Evolutionary conservation across 768 basidiomycete genomes (phyloP), one percentile per base, ranked within the genome.

Genomic region (Tylopilus rubrobrunneus): DNA sequence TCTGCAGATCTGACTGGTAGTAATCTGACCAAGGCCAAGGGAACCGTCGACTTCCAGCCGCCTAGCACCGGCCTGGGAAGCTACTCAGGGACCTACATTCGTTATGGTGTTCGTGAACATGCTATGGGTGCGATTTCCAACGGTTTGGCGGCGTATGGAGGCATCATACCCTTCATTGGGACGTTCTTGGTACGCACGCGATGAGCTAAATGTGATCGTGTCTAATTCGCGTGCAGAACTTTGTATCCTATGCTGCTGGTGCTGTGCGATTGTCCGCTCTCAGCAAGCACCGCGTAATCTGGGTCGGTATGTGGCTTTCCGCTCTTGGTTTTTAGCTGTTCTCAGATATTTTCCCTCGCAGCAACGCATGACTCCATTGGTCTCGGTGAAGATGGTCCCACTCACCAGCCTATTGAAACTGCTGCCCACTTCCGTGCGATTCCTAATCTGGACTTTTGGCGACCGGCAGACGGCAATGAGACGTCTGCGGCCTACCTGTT

Each of bases 81-180:
- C 55, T 96, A 93, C 72, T 73, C 83, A 52, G 95, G 95, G 49
- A 88, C 86, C 45, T 97, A 98, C 71, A 84, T 98, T 69, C 89
- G 94, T 51, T 98, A 89, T 75, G 95, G 95, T 82, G 93, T 98
- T 53, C 90, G 95, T 73, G 95, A 98, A 72, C 95, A 98, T 72
- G 95, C 78, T 61, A 98, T 97, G 94, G 90, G 88, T 63, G 95
- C 94, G 51, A 93, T 98, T 64, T 91, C 86, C 60, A 97, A 97
- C 70, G 94, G 94, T 68, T 70, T 95, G 57, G 71, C 78, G 57
- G 94, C 93, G 3, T 98, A 97, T 72, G 94, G 94, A 56, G 91
- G 84, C 63, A 84, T 95, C 65, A 82, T 96, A 57, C 94, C 94
- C 42, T 94, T 92, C 70, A 81, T 87, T 57, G 91, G 87, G 53